Evolutionary conservation across 2,329 filamentous ascomycete species (phyloP), one percentile per base, ranked within the genome.

Genomic region (Colletotrichum musicola): DNA sequence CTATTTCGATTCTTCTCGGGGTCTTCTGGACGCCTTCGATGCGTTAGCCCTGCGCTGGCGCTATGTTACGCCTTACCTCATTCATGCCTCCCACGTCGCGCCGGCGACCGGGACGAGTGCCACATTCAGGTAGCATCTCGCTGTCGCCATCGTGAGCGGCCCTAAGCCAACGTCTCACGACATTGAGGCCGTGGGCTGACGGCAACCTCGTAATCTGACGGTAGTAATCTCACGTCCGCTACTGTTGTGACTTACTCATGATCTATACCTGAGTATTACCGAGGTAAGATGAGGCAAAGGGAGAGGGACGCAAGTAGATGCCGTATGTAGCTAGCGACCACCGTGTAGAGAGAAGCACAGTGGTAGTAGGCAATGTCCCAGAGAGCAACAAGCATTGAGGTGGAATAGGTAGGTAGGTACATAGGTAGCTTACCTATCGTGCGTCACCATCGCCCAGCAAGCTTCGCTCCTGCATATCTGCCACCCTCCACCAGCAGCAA

Each of bases 391-490:
- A n/a, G n/a, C n/a, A n/a, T n/a, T n/a, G n/a, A n/a, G n/a, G n/a
- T n/a, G n/a, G n/a, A n/a, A n/a, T n/a, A n/a, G n/a, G n/a, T n/a
- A n/a, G n/a, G n/a, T n/a, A n/a, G n/a, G n/a, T n/a, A n/a, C n/a
- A n/a, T n/a, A 30, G 6, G 7, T 30, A 30, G 27, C 27, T 30
- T 35, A 9, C 30, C 30, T 35, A 35, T 35, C 30, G 30, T 35
- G 30, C 42, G 42, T 46, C 42, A 46, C 53, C 60, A 58, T 35
- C 18, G 22, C 22, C 20, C 53, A 25, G 49, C 53, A 68, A 67
- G 51, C 58, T 56, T 62, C 20, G 6, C 44, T 42, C 46, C 27
- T 64, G 64, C 54, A 68, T 68, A n/a, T 14, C 40, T 42, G 40
- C 30, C 30, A 35, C 7, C 30, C 9, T 60, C 35, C 25, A 40